Conservation (phyloP, 2,329 filamentous ascomycete genomes). For the Thielaviopsis punctulata region DNA sequence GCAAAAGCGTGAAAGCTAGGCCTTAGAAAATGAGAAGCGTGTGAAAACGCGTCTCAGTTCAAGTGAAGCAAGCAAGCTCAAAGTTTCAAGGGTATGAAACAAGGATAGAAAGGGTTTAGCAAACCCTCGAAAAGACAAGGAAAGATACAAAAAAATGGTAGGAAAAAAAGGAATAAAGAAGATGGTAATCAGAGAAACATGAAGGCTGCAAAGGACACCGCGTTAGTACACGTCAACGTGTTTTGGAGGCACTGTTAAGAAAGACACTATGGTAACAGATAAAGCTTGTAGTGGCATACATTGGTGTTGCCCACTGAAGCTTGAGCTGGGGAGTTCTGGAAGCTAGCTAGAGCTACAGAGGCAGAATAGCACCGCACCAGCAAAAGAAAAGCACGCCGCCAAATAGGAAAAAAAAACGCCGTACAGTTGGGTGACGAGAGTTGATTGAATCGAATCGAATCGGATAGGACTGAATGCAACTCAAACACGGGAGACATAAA, state of each 20-base stretch:
- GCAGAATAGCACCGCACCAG: too few relatives aligned
- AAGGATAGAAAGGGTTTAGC: slow-evolving; percentile 4
- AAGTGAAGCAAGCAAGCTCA: slow-evolving; percentile 3
- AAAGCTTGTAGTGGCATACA: too few relatives aligned
- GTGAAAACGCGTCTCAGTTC: slow-evolving; percentile 7
- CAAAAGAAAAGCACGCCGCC: too few relatives aligned
- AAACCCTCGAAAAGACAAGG: slow-evolving; percentile 10
- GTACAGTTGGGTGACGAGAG: not conserved
- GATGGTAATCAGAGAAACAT: not conserved
- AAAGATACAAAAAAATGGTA: not conserved
- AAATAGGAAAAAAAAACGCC: too few relatives aligned
- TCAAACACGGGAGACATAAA: not conserved
- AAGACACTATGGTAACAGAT: too few relatives aligned
- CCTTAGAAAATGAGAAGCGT: not conserved
- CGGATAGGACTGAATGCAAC: not conserved
- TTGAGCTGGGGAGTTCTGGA: too few relatives aligned
- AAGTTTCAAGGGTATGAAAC: slow-evolving; percentile 11
- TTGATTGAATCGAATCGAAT: not conserved
- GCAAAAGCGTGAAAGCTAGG: not conserved
- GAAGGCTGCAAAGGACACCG: slow-evolving; percentile 1
- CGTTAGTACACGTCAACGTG: slow-evolving; percentile 8
- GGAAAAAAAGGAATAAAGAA: slow-evolving; percentile 5
- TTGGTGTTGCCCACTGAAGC: too few relatives aligned
- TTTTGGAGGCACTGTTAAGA: too few relatives aligned
- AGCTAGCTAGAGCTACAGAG: too few relatives aligned